Conservation (phyloP, 495 filamentous ascomycete genomes). For the Symbiotaphrina buchneri region DNA sequence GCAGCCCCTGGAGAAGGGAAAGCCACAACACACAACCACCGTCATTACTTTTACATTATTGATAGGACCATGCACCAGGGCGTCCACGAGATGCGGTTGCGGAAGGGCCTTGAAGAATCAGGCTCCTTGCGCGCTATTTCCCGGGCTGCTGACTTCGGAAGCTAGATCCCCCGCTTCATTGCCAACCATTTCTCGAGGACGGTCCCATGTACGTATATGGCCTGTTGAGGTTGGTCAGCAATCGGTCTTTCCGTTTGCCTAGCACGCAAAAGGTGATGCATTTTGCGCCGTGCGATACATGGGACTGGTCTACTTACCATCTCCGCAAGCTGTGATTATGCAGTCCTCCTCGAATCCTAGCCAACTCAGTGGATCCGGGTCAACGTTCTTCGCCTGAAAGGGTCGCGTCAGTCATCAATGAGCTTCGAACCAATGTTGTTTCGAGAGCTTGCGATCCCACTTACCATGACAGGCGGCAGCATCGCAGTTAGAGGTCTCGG, state of each 20-base stretch:
- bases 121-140: too few species aligned
- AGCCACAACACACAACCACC: too few species aligned
- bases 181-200: constrained; percentile 45
- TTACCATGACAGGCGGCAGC: constrained; percentile 80
- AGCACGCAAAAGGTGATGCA: neutral
- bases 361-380: constrained; percentile 74
- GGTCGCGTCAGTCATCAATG: too few species aligned
- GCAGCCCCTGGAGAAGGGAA: too few species aligned
- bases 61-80: too few species aligned
- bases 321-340: constrained; percentile 76
- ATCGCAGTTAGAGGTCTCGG: constrained; percentile 58
- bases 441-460: constrained; percentile 10
- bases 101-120: too few species aligned
- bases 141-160: too few species aligned
- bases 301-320: constrained; percentile 31
- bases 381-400: constrained; percentile 58
- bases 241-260: neutral
- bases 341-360: constrained; percentile 75
- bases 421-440: too few species aligned
- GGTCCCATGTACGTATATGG: constrained; percentile 73
- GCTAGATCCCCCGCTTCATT: too few species aligned
- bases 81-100: too few species aligned
- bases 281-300: constrained; percentile 3
- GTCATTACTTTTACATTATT: too few species aligned
- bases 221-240: constrained; percentile 22